A percentile compares a stretch with the other conserved stretches of the same genome.
Conservation (phyloP, 2,329 filamentous ascomycete genomes). For the Fusarium duplospermum region DNA sequence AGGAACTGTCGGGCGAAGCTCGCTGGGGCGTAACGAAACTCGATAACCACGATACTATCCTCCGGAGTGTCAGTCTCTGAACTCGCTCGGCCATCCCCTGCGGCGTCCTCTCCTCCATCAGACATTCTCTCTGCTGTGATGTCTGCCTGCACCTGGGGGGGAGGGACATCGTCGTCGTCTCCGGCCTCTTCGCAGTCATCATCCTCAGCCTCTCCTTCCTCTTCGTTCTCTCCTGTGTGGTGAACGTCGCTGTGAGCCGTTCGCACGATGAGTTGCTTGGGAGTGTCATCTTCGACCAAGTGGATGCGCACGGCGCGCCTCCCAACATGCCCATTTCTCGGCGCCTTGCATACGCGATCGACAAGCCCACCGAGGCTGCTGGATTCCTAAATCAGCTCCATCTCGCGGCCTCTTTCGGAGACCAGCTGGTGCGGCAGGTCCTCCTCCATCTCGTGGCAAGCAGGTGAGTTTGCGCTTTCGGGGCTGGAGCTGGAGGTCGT, state of each 20-base stretch:
- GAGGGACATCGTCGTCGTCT: not conserved
- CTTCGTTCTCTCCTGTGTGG: not conserved
- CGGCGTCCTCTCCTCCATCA: not conserved
- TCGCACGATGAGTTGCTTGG: not conserved
- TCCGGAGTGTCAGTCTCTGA: too few species aligned
- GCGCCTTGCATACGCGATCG: not conserved
- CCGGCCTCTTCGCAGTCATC: not conserved
- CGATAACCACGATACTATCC: not conserved
- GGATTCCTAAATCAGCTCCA: not conserved
- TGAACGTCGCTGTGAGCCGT: not conserved
- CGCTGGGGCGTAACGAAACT: not conserved
- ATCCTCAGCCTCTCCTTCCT: not conserved
- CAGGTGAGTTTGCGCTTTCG: too few species aligned
- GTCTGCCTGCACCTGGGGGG: not conserved
- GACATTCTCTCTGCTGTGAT: not conserved
- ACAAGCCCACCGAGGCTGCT: not conserved
- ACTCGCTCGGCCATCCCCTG: not conserved
- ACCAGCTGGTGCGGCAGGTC: not conserved
- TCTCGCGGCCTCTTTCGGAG: not conserved
- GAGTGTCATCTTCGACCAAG: not conserved
- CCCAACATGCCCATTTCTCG: not conserved
- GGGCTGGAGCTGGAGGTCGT: too few species aligned
- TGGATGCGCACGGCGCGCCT: not conserved
- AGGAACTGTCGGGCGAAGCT: not conserved
- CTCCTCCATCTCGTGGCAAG: not conserved